These are phyloP conservation scores for Lagenaria siceraria DNA, from an alignment of 306 rosid genomes.

Conservation along the genomic window DNA sequence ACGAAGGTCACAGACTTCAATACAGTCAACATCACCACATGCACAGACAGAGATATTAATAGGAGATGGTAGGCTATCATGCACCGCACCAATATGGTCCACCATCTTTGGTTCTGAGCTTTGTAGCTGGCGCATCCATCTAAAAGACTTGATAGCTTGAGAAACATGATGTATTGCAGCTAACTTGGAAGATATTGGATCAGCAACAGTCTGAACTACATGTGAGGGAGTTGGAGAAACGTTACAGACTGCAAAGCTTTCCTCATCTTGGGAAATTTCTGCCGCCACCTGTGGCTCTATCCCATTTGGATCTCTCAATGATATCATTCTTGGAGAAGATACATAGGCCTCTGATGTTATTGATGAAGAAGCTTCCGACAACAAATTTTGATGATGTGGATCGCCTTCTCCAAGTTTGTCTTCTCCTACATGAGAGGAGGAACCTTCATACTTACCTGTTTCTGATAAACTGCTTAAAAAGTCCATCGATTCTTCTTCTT, in stretches of 20 bases:
- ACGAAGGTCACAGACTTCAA: slow-evolving; percentile 92
- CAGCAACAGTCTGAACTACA: slow-evolving; percentile 72
- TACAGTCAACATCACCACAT: slow-evolving; percentile 91
- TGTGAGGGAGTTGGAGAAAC: slow-evolving; percentile 46
- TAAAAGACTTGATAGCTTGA: slow-evolving; percentile 90
- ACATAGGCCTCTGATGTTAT: slow-evolving; percentile 35
- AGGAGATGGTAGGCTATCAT: slow-evolving; percentile 37
- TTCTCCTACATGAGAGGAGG: slow-evolving; percentile 25
- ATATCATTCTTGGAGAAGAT: slow-evolving; percentile 22
- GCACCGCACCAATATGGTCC: slow-evolving; percentile 34
- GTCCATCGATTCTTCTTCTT: slow-evolving; percentile 53
- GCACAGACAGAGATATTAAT: slow-evolving; percentile 67
- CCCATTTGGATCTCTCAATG: slow-evolving; percentile 21
- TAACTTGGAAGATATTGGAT: slow-evolving; percentile 83
- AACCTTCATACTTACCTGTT: slow-evolving; percentile 21
- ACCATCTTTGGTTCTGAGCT: slow-evolving; percentile 44
- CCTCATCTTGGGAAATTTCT: slow-evolving; percentile 22
- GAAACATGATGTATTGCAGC: slow-evolving; percentile 98
- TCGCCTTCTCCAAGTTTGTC: slow-evolving; percentile 28
- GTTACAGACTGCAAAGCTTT: slow-evolving; percentile 25
- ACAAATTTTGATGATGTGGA: slow-evolving; percentile 23
- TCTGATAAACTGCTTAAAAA: slow-evolving; percentile 43
- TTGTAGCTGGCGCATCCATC: slow-evolving; percentile 90
- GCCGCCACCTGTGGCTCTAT: slow-evolving; percentile 23
- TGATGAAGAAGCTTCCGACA: slow-evolving; percentile 31